Percentiles rank a stretch among this genome's conserved stretches.
These are phyloP conservation scores for Ophiocordyceps australis DNA, from an alignment of 2,329 filamentous ascomycete genomes.

Conservation along the genomic window DNA sequence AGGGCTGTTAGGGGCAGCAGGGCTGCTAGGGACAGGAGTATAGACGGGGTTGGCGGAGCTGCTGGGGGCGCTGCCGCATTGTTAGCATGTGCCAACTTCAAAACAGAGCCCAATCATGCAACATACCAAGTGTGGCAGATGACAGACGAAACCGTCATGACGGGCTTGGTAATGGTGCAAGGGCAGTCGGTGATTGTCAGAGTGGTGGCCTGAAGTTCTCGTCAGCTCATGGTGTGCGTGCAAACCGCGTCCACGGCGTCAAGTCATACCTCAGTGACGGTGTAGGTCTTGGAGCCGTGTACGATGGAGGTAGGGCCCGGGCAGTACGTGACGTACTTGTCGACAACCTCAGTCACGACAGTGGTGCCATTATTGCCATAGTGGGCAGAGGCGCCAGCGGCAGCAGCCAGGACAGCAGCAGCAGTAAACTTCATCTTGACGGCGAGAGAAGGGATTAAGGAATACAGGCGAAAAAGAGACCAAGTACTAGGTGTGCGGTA, in stretches of 20 bases:
- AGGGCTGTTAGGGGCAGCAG: slow-evolving; percentile 8
- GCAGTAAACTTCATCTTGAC: slow-evolving; percentile 48
- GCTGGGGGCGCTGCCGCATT: slow-evolving; percentile 12
- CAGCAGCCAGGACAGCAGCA: slow-evolving; percentile 32
- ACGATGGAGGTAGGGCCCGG: slow-evolving; percentile 45
- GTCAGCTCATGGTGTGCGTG: background rate
- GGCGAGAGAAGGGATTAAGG: too few species aligned
- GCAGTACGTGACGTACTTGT: slow-evolving; percentile 54
- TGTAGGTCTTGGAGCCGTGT: slow-evolving; percentile 49
- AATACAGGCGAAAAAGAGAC: slow-evolving; percentile 20
- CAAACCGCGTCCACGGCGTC: too few species aligned
- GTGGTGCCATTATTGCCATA: slow-evolving; percentile 24
- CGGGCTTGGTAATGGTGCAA: slow-evolving; percentile 46
- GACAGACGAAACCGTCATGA: slow-evolving; percentile 31
- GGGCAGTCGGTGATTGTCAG: slow-evolving; percentile 57
- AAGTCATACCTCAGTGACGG: slow-evolving; percentile 38
- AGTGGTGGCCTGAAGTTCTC: slow-evolving; percentile 36
- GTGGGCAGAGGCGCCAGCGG: slow-evolving; percentile 26
- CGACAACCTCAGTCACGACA: slow-evolving; percentile 48
- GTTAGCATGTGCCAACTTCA: too few species aligned
- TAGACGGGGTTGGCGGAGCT: slow-evolving; percentile 6
- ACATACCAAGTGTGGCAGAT: slow-evolving; percentile 35
- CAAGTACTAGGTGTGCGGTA: slow-evolving; percentile 7
- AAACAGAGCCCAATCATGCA: too few species aligned
- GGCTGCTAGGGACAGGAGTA: slow-evolving; percentile 5